phyloP scores from a whole-genome alignment of 768 basidiomycete species.

The Vishniacozyma victoriae region DNA sequence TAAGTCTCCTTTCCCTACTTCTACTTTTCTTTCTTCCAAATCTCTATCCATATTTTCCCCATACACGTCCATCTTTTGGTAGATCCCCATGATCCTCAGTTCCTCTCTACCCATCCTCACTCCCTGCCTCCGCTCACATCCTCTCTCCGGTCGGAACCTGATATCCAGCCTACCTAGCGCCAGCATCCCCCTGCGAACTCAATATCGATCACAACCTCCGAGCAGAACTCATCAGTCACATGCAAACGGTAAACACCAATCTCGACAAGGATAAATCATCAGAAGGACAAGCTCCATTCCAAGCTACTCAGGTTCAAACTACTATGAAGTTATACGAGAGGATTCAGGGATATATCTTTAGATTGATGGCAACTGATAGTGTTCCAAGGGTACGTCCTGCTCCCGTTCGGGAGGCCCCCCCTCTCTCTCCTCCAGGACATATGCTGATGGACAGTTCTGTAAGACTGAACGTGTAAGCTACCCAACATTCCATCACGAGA shows the following conservation, averaged over 20 bases:
- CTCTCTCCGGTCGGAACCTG: background rate
- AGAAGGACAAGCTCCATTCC: slow-evolving; percentile 54
- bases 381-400: slow-evolving; percentile 65
- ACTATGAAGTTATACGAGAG: slow-evolving; percentile 91
- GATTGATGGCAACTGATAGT: slow-evolving; percentile 96
- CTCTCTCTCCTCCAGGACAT: background rate
- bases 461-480: slow-evolving; percentile 43
- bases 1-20: no score
- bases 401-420: background rate
- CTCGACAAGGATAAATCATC: background rate
- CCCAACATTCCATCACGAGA: background rate
- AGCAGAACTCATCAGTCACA: slow-evolving; percentile 86
- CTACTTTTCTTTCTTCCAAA: background rate
- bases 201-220: slow-evolving; percentile 97
- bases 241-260: slow-evolving; percentile 77
- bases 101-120: background rate
- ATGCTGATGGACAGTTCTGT: slow-evolving; percentile 29
- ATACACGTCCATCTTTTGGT: background rate
- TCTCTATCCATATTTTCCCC: background rate
- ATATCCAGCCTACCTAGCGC: slow-evolving; percentile 87
- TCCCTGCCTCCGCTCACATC: background rate
- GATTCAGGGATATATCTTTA: slow-evolving; percentile 94
- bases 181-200: slow-evolving; percentile 88
- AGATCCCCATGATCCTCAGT: background rate
- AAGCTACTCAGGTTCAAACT: slow-evolving; percentile 89